These are phyloP conservation scores for Acacia acuminata DNA, from an alignment of 306 rosid genomes.

Conservation along the genomic window DNA sequence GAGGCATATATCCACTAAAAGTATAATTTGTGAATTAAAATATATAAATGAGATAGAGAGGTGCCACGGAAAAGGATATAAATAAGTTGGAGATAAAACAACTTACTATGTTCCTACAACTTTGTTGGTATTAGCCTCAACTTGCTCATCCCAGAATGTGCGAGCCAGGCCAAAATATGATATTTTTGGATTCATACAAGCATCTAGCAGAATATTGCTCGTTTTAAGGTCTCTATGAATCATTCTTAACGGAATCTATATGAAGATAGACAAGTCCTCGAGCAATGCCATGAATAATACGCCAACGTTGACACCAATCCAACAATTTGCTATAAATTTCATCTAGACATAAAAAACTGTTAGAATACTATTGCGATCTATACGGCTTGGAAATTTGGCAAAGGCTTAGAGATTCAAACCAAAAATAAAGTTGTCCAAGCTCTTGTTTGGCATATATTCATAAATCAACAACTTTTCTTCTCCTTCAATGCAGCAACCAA, in stretches of 20 bases:
- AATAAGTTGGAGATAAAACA: neutral
- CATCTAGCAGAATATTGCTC: constrained; percentile 51
- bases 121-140: constrained; percentile 45
- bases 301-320: constrained; percentile 40
- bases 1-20: constrained; percentile 55
- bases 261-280: constrained; percentile 53
- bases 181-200: constrained; percentile 48
- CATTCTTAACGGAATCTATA: constrained; percentile 51
- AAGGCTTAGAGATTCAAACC: constrained; percentile 15
- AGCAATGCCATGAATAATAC: constrained; percentile 48
- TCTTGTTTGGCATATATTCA: constrained; percentile 54
- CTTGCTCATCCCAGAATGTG: constrained; percentile 47
- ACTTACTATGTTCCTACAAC: constrained; percentile 59
- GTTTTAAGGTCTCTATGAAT: constrained; percentile 59
- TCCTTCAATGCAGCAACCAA: constrained; percentile 50
- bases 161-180: constrained; percentile 60
- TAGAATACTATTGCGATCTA: neutral
- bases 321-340: constrained; percentile 24
- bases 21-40: neutral
- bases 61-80: neutral
- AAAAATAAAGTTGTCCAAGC: constrained; percentile 39
- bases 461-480: constrained; percentile 49
- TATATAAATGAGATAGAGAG: neutral
- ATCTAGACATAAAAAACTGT: constrained; percentile 36
- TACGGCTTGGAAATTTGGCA: neutral